Conservation (phyloP, 768 basidiomycete genomes). For the Auricularia cornea region DNA sequence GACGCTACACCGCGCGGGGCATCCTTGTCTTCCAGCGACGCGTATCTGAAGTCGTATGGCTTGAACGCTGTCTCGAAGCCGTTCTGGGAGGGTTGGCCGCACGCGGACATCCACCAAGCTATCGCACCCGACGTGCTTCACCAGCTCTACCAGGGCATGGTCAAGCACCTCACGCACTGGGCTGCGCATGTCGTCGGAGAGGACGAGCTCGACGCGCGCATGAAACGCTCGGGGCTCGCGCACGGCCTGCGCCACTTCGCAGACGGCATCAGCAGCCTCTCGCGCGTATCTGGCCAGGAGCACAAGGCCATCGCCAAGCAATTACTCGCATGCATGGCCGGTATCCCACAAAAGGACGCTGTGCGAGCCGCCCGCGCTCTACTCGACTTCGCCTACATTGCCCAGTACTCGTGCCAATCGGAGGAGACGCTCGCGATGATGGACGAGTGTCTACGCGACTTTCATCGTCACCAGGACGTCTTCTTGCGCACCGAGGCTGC, state of each 20-base stretch:
- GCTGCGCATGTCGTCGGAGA: background rate
- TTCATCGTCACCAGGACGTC: conserved; percentile 30
- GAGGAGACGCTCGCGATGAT: conserved; percentile 21
- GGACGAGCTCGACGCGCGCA: conserved; percentile 7
- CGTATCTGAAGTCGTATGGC: background rate
- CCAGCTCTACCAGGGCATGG: conserved; percentile 11
- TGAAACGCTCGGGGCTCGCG: conserved; percentile 7
- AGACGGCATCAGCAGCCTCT: conserved; percentile 8
- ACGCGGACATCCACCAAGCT: conserved; percentile 9
- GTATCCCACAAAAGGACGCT: conserved; percentile 20
- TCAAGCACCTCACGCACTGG: conserved; percentile 11
- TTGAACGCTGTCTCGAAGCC: conserved; percentile 4
- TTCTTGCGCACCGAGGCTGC: conserved; percentile 22
- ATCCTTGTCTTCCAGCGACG: background rate
- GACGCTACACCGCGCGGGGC: background rate
- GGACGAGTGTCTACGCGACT: conserved; percentile 18
- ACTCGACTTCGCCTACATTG: conserved; percentile 33
- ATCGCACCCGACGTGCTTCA: conserved; percentile 15
- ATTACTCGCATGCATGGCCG: background rate
- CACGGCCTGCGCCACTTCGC: conserved; percentile 6
- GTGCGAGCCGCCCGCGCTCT: conserved; percentile 20
- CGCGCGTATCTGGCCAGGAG: conserved; percentile 8
- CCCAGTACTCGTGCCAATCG: conserved; percentile 27
- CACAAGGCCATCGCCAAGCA: conserved; percentile 12
- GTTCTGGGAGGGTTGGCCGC: conserved; percentile 12